A percentile compares a stretch with the other conserved stretches of the same genome.
These are phyloP conservation scores for Diaporthe ampelina DNA, from an alignment of 2,329 filamentous ascomycete genomes.

Conservation along the genomic window DNA sequence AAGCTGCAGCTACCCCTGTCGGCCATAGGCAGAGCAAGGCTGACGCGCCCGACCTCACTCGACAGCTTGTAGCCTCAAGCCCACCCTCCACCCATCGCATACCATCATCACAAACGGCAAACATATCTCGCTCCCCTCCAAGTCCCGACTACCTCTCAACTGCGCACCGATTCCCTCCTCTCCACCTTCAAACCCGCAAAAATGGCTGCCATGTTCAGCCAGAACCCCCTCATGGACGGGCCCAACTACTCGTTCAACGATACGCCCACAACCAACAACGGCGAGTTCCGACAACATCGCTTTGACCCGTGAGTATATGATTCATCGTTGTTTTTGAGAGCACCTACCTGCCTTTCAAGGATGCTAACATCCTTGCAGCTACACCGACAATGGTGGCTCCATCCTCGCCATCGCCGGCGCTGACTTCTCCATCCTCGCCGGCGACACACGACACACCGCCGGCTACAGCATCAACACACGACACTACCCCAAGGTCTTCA, in stretches of 20 bases:
- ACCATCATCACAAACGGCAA: conserved; percentile 39
- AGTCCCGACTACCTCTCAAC: conserved; percentile 37
- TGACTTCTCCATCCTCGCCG: conserved; percentile 96
- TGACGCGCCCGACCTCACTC: conserved; percentile 48
- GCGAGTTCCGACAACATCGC: conserved; percentile 78
- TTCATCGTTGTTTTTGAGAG: not conserved
- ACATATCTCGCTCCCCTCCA: conserved; percentile 37
- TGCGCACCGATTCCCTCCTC: not conserved
- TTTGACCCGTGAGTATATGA: conserved; percentile 85
- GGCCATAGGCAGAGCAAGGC: conserved; percentile 62
- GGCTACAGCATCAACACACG: conserved; percentile 99
- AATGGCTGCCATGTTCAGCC: conserved; percentile 78
- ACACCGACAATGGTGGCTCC: conserved; percentile 97
- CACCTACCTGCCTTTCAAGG: not conserved
- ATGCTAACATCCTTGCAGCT: conserved; percentile 64
- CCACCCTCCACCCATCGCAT: conserved; percentile 36
- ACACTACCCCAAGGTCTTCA: conserved; percentile 95
- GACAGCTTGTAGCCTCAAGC: conserved; percentile 36
- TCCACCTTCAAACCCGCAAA: conserved; percentile 46
- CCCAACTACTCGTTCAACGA: conserved; percentile 79
- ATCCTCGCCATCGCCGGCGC: conserved; percentile 94
- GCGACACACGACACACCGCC: conserved; percentile 94
- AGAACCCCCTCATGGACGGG: conserved; percentile 77
- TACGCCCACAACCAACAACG: conserved; percentile 65
- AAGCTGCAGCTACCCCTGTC: conserved; percentile 38